Conservation (phyloP, 257 asterid species). For the Petrea volubilis region DNA sequence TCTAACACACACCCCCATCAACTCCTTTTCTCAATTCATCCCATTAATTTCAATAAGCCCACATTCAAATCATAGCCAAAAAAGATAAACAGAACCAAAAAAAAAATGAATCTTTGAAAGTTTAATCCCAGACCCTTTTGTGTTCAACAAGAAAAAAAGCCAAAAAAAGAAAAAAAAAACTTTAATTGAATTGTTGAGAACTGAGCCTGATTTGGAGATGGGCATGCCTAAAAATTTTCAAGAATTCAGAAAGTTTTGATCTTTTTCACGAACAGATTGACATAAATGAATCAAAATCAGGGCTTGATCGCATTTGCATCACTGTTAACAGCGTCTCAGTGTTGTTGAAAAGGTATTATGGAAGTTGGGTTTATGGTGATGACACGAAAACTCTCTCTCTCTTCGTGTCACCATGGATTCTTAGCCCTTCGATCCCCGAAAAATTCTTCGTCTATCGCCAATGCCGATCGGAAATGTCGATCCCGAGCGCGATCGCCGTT, state of each 20-base stretch:
- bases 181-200: background rate
- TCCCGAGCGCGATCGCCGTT: slow-evolving; percentile 38
- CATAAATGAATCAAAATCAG: background rate
- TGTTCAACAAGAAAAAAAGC: too few species aligned
- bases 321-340: background rate
- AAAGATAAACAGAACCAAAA: background rate
- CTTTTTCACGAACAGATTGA: background rate
- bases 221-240: too few species aligned
- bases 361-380: slow-evolving; percentile 24
- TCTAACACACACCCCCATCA: background rate
- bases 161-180: too few species aligned
- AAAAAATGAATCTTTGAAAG: background rate
- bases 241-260: background rate
- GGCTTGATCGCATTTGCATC: background rate
- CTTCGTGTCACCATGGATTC: background rate
- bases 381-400: slow-evolving; percentile 21
- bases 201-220: background rate
- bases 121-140: background rate
- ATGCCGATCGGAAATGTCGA: slow-evolving; percentile 45
- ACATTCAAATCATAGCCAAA: background rate
- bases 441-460: slow-evolving; percentile 6
- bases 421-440: slow-evolving; percentile 4
- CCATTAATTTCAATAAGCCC: background rate
- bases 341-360: slow-evolving; percentile 9
- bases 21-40: background rate